Conservation (phyloP, 1,284 basidiomycete species). For the Megacollybia platyphylla region DNA sequence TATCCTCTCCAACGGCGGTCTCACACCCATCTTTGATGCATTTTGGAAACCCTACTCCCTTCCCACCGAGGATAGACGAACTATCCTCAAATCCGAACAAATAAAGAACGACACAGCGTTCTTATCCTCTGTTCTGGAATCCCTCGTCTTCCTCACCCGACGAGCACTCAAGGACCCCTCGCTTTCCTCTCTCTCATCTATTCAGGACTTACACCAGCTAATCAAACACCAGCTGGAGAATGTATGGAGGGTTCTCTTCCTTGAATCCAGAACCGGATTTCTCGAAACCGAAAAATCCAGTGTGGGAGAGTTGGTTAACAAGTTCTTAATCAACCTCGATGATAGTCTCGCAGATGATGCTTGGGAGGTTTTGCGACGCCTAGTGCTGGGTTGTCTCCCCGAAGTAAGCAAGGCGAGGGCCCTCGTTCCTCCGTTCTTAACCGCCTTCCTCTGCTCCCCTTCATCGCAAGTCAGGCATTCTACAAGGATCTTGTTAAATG, state of each 20-base stretch:
- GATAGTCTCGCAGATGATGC: too few species aligned
- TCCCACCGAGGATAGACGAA: conserved; percentile 38
- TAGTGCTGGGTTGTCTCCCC: too few species aligned
- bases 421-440: too few species aligned
- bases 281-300: conserved; percentile 3
- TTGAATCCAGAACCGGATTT: not conserved
- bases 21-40: conserved; percentile 48
- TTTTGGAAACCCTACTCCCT: conserved; percentile 58
- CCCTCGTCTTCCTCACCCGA: conserved; percentile 42
- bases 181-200: conserved; percentile 1
- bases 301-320: not conserved
- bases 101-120: conserved; percentile 45
- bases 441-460: too few species aligned
- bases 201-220: not conserved
- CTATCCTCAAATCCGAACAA: conserved; percentile 41
- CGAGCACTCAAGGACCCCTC: conserved; percentile 18
- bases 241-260: conserved; percentile 3
- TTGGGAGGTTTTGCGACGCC: too few species aligned
- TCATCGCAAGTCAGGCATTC: too few species aligned
- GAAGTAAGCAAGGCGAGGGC: too few species aligned
- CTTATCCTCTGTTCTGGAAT: conserved; percentile 60
- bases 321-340: too few species aligned
- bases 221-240: not conserved
- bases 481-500: too few species aligned
- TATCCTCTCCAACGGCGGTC: conserved; percentile 6